Conservation (phyloP, 2,329 filamentous ascomycete genomes). For the Cladosporium sp. region DNA sequence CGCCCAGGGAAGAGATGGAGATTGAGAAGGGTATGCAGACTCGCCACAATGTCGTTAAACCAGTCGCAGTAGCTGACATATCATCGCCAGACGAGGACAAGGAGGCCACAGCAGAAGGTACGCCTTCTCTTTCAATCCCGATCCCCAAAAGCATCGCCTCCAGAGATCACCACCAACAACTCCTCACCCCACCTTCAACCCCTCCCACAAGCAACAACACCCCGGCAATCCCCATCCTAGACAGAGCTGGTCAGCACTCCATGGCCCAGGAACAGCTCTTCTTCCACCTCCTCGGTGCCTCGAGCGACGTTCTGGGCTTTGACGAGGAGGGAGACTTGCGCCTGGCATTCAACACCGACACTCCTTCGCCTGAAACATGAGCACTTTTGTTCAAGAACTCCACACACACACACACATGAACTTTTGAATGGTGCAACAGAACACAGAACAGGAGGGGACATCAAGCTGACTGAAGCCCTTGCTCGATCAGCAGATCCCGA, state of each 20-base stretch:
- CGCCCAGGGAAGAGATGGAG: conserved; percentile 51
- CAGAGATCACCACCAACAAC: conserved; percentile 18
- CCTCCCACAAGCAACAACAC: conserved; percentile 3
- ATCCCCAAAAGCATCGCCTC: conserved; percentile 18
- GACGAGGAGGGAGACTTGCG: conserved; percentile 36
- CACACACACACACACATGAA: background rate
- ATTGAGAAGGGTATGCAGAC: conserved; percentile 42
- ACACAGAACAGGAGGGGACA: background rate
- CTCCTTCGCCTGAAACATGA: conserved; percentile 1
- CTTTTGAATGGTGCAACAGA: background rate
- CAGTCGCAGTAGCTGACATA: background rate
- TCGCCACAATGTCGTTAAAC: background rate
- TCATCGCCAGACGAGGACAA: conserved; percentile 5
- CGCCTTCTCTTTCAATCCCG: conserved; percentile 19
- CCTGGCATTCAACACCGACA: conserved; percentile 26
- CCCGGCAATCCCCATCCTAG: conserved; percentile 37
- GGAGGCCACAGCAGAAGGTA: conserved; percentile 15
- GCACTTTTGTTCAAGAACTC: background rate
- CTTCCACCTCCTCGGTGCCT: conserved; percentile 41
- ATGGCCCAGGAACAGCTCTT: conserved; percentile 36
- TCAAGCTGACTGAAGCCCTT: conserved; percentile 17
- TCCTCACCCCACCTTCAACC: conserved; percentile 21
- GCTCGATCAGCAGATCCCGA: conserved; percentile 20
- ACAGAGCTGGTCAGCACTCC: conserved; percentile 33
- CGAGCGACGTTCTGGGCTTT: conserved; percentile 43